Conservation (phyloP, 805 yeast species). For the Metschnikowia sp. region DNA sequence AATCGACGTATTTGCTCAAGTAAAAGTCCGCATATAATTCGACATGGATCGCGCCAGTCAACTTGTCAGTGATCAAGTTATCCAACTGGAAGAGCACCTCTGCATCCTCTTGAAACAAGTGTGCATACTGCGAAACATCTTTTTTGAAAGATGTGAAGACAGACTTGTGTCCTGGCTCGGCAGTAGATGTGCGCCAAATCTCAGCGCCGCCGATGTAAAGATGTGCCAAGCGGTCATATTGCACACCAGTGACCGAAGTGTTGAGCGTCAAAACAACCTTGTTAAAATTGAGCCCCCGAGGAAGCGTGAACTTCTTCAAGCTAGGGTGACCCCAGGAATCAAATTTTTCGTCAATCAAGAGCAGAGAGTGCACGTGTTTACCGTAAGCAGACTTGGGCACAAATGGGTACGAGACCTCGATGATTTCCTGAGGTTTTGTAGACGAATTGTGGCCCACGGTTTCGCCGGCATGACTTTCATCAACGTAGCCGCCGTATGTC, state of each 20-base stretch:
- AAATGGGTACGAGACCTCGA: constrained; percentile 27
- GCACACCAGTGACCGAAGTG: constrained; percentile 58
- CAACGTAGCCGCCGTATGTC: constrained; percentile 5
- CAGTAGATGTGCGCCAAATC: constrained; percentile 76
- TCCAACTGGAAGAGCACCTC: constrained; percentile 59
- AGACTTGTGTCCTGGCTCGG: constrained; percentile 48
- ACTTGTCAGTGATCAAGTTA: constrained; percentile 48
- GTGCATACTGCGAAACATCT: constrained; percentile 58
- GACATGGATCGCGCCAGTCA: constrained; percentile 61
- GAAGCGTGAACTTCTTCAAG: constrained; percentile 39
- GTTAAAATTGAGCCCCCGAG: constrained; percentile 43
- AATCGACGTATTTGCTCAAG: constrained; percentile 8
- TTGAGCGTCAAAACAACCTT: constrained; percentile 52
- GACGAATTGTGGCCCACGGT: neutral
- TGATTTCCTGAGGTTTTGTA: constrained; percentile 15
- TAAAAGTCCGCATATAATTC: constrained; percentile 51
- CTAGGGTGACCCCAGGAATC: constrained; percentile 64
- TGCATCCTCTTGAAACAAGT: constrained; percentile 45
- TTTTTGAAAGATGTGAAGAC: constrained; percentile 52
- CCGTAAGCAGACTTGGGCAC: constrained; percentile 21
- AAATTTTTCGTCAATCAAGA: constrained; percentile 46
- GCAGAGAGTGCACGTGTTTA: constrained; percentile 38
- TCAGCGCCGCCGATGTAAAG: constrained; percentile 60
- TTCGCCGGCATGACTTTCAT: constrained; percentile 1
- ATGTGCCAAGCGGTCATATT: constrained; percentile 59